Percentiles rank a stretch among this genome's conserved stretches.
These are phyloP conservation scores for Pelargonium myrrhifolium DNA, from an alignment of 441 rosid species.

Conservation along the genomic window DNA sequence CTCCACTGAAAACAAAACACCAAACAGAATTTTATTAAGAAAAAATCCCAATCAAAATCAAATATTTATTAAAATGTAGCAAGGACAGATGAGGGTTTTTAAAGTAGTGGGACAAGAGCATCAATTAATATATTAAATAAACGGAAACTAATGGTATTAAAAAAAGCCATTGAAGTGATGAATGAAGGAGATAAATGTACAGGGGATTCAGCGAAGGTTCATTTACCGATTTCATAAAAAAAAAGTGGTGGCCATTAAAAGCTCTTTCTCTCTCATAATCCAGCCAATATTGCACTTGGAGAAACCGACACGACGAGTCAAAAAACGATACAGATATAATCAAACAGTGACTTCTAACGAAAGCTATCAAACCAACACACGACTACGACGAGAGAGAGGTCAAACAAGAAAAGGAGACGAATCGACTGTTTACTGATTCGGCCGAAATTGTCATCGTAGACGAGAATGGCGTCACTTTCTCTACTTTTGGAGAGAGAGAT, in stretches of 20 bases:
- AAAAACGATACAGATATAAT: neutral
- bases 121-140: neutral
- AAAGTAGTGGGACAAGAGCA: constrained; percentile 18
- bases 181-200: constrained; percentile 17
- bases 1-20: neutral
- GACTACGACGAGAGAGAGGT: neutral
- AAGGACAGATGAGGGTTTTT: constrained; percentile 9
- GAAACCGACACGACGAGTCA: neutral
- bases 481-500: neutral
- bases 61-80: constrained; percentile 28
- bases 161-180: constrained; percentile 20
- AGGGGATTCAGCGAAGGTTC: constrained; percentile 28
- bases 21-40: constrained; percentile 28
- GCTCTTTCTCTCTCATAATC: constrained; percentile 3
- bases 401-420: neutral
- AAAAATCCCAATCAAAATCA: neutral
- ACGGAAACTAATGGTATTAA: neutral
- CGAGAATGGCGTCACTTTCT: neutral
- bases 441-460: neutral
- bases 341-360: neutral
- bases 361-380: neutral
- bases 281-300: neutral
- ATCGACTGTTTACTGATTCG: neutral
- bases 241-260: constrained; percentile 8
- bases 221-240: constrained; percentile 10